Evolutionary conservation across 345 rosid genomes (phyloP).

Genomic region (Eucalyptus grandis): DNA sequence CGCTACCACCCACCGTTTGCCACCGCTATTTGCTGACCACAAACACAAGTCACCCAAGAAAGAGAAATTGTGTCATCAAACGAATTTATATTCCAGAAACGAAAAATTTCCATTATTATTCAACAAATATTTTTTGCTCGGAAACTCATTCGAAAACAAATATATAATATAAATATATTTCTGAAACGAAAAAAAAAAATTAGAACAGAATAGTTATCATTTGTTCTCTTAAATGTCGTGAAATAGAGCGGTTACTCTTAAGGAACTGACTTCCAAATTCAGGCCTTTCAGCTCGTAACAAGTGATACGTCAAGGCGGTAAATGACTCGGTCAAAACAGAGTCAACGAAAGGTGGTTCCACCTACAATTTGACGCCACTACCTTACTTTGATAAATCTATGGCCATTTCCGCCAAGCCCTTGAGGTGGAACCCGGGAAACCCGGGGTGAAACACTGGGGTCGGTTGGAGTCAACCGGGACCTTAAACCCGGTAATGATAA

Average conservation of each 20-base stretch:
- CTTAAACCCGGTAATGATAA: too few relatives aligned
- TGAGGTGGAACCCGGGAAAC: too few relatives aligned
- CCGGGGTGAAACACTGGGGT: too few relatives aligned
- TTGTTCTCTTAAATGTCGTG: too few relatives aligned
- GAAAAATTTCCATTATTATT: fast-evolving
- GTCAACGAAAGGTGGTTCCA: fast-evolving
- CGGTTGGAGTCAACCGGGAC: too few relatives aligned
- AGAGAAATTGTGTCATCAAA: too few relatives aligned
- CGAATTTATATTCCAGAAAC: fast-evolving
- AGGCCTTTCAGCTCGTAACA: neutral
- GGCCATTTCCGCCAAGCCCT: neutral
- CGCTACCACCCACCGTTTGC: fast-evolving
- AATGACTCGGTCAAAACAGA: neutral
- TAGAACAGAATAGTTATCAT: too few relatives aligned
- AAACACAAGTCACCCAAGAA: too few relatives aligned
- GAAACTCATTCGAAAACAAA: too few relatives aligned
- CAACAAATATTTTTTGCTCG: fast-evolving
- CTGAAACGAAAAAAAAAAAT: fast-evolving
- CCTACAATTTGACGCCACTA: neutral
- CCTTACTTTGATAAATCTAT: neutral
- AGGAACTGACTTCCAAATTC: neutral
- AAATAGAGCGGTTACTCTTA: neutral
- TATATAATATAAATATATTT: too few relatives aligned
- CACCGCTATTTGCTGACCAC: fast-evolving
- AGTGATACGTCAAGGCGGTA: neutral